Conservation (phyloP, 768 basidiomycete species). For the Leccinum boreale region DNA sequence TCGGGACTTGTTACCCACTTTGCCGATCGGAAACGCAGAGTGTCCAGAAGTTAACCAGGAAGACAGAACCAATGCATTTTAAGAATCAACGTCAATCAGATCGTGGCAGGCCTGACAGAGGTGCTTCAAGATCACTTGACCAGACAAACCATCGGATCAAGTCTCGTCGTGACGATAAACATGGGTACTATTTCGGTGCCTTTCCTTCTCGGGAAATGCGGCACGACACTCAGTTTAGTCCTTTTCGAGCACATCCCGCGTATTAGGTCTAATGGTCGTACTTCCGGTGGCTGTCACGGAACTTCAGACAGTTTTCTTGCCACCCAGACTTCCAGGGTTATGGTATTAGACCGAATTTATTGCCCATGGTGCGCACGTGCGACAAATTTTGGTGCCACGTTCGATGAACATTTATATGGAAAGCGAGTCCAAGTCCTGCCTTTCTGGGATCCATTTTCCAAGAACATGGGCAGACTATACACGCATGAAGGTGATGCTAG, state of each 20-base stretch:
- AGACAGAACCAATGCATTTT: slow-evolving; percentile 1
- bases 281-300: neutral
- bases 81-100: slow-evolving; percentile 25
- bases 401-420: slow-evolving; percentile 49
- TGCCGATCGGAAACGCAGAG: neutral
- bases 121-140: slow-evolving; percentile 53
- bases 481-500: slow-evolving; percentile 45
- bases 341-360: slow-evolving; percentile 51
- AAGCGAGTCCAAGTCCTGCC: slow-evolving; percentile 39
- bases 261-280: slow-evolving; percentile 3
- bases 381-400: slow-evolving; percentile 57
- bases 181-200: slow-evolving; percentile 53
- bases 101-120: slow-evolving; percentile 44
- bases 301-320: slow-evolving; percentile 63
- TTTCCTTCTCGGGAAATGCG: slow-evolving; percentile 39
- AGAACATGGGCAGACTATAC: slow-evolving; percentile 52
- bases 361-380: slow-evolving; percentile 42
- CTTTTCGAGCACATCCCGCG: slow-evolving; percentile 43
- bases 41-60: neutral
- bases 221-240: slow-evolving; percentile 47
- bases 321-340: slow-evolving; percentile 46
- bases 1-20: neutral
- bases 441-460: slow-evolving; percentile 53
- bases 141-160: slow-evolving; percentile 44
- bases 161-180: slow-evolving; percentile 47